Evolutionary conservation across 2,329 filamentous ascomycete species (phyloP).

Genomic region (Fusarium sp.): DNA sequence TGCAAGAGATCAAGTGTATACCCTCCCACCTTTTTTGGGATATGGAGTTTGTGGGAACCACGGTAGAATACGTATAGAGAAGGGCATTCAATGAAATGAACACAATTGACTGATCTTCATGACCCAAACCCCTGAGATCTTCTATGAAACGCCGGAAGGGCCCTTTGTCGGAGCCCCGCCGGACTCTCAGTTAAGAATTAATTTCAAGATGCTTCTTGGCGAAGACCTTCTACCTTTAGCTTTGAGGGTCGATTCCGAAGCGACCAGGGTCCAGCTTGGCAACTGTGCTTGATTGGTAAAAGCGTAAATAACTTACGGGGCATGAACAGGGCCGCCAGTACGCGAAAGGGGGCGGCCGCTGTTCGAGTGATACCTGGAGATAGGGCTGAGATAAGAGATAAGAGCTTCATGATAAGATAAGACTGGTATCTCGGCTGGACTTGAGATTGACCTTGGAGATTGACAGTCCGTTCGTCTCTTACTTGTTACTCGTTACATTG

Average conservation of each 20-base stretch:
- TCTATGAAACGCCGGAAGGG: constrained; percentile 2
- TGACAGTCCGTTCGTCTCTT: not conserved
- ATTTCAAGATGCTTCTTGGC: constrained; percentile 27
- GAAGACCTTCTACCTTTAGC: not conserved
- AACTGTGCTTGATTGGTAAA: constrained; percentile 7
- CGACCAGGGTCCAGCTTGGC: not conserved
- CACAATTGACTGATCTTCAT: not conserved
- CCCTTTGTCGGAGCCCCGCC: constrained; percentile 2
- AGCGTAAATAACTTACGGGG: not conserved
- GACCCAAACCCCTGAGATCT: not conserved
- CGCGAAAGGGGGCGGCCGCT: not conserved
- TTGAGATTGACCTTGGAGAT: not conserved
- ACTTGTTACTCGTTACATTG: too few species aligned
- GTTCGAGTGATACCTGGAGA: not conserved
- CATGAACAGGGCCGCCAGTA: not conserved
- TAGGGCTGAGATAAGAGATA: constrained; percentile 18
- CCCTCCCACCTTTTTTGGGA: not conserved
- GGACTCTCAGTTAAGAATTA: constrained; percentile 1
- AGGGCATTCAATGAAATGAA: constrained; percentile 1
- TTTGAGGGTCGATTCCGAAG: not conserved
- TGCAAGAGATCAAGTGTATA: constrained; percentile 5
- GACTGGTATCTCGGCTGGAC: not conserved
- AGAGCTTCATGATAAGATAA: not conserved
- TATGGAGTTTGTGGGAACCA: constrained; percentile 26
- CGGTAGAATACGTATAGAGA: not conserved